Evolutionary conservation across 169 alveolate genomes (phyloP), one percentile per base, ranked within the genome.

Genomic region (Eimeria nieschulzi): DNA sequence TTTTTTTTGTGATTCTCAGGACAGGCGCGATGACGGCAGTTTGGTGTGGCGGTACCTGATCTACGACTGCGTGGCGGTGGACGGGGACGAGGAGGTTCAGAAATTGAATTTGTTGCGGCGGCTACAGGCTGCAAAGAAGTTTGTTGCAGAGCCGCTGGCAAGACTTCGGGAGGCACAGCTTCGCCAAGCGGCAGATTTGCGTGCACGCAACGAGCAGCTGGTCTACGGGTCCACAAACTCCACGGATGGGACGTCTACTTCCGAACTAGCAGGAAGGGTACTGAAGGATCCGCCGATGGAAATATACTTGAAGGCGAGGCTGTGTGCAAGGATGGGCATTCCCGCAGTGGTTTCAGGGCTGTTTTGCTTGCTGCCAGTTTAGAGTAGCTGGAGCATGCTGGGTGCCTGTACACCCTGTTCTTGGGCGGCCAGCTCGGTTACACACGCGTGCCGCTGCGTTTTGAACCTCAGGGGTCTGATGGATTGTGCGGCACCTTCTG

Each of bases 31-130:
- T 0, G 80, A 51, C 80, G 88, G 91, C 26, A 54, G 63, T n/a
- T 17, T 12, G n/a, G 68, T 26, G 13, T 51, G 33, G 76, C 92
- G 98, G 9, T 97, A 90, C 90, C 92, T 97, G 87, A 94, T 97
- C 46, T 97, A 97, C 90, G 98, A 97, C 56, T 97, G 97, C 12
- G 83, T 97, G n/a, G 95, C 88, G 59, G 95, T 97, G 39, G 97
- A 96, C 63, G 93, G 98, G 63, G 96, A 92, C 66, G 95, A 96
- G n/a, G 84, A 96, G 68, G 17, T 94, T 1, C 95, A 92, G 61
- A 87, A 94, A n/a, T 83, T 95, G 25, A 96, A 96, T 71, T 92
- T 97, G 21, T 90, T 97, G 61, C 97, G 94, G 80, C 95, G 98
- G n/a, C 95, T 97, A 21, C 86, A 96, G 8, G 92, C 94, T 12